Base-by-base conservation (phyloP, 176 grass and related monocot species). In the Cocos nucifera region DNA sequence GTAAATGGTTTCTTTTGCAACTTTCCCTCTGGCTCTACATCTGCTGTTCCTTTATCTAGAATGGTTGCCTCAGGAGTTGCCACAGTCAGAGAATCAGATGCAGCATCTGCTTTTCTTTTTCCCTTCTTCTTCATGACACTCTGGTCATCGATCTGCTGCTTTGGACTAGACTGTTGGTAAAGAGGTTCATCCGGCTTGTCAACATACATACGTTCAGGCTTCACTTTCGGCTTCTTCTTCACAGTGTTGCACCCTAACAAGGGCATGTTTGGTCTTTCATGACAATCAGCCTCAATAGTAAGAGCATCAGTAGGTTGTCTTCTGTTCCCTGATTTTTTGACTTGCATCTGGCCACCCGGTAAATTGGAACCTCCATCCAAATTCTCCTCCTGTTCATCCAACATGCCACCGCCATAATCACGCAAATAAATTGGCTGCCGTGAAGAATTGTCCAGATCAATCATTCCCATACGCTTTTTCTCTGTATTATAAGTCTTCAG, bases 111-210 rank as follows among this genome's bases (percentile, higher is more conserved):
- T 76, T 89, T 98, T 82, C 70, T 98, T 81, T 92, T 98, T 30
- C 81, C 70, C 70, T 98, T 98, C 82, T 95, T 95, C 79, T 88
- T 92, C 17, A 64, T 75, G 54, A 78, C 74, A 69, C 59, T 50
- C 4, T 22, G 73, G 74, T 72, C 80, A 4, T 85, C 79, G 4
- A 51, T 57, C 54, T 74, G 69, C 64, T 77, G 49, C 55, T 77
- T 80, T 54, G 73, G 17, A 86, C 63, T 74, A 44, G 74, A 77
- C 70, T 85, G 62, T 3, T 17, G 6, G 22, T 62, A 53, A 21
- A 72, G 35, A 55, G 79, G 50, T 51, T 85, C 79, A 59, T 27
- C 71, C 16, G 51, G 73, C 56, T 83, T 79, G 64, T 74, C 85
- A 62, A 64, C 64, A 26, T 48, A 72, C 64, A 58, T 61, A 80